A percentile compares a stretch with the other conserved stretches of the same genome.
phyloP scores from a whole-genome alignment of 1,284 basidiomycete genomes.

The Moesziomyces globuligerus region DNA sequence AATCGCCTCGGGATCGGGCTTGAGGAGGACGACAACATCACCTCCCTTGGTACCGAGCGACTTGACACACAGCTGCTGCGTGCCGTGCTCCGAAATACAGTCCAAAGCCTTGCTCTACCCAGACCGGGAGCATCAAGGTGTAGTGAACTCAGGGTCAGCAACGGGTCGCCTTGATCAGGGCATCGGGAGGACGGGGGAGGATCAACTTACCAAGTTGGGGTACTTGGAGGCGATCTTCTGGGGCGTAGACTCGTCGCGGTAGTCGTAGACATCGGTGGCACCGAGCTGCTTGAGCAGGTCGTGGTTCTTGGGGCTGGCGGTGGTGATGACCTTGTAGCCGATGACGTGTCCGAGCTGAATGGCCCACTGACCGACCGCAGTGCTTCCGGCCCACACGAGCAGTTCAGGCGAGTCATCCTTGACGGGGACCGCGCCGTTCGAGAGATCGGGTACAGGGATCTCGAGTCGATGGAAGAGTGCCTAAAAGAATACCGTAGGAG shows the following conservation, averaged over 20 bases:
- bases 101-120: conserved; percentile 58
- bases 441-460: conserved; percentile 31
- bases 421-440: conserved; percentile 31
- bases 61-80: conserved; percentile 49
- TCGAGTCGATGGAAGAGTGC: conserved; percentile 51
- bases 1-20: conserved; percentile 53
- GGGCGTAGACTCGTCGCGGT: conserved; percentile 68
- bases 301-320: conserved; percentile 68
- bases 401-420: conserved; percentile 46
- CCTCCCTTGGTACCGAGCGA: conserved; percentile 50
- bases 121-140: no score
- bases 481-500: no score
- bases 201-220: conserved; percentile 45
- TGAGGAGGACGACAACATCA: conserved; percentile 56
- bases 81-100: conserved; percentile 61
- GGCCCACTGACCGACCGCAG: conserved; percentile 71
- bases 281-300: conserved; percentile 56
- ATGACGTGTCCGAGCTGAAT: conserved; percentile 66
- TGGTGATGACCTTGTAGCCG: conserved; percentile 71
- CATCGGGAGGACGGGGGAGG: neutral
- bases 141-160: no score
- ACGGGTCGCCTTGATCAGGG: no score
- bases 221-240: conserved; percentile 56
- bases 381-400: conserved; percentile 73
- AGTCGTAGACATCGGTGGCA: conserved; percentile 69